Conservation (phyloP, 371 early-diverging fungal genomes). For the Apophysomyces elegans region DNA sequence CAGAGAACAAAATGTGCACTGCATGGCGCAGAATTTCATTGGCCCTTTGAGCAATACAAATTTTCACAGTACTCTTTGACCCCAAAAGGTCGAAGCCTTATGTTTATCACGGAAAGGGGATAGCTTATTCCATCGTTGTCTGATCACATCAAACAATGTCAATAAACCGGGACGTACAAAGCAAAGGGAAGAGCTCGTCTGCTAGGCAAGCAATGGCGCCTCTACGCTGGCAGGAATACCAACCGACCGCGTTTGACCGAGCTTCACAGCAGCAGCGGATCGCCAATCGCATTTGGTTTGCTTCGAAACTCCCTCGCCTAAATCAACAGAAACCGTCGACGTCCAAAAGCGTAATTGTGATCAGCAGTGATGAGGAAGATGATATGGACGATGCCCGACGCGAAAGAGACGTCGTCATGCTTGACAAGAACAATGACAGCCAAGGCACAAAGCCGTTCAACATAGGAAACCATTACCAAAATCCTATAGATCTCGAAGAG, state of each 20-base stretch:
- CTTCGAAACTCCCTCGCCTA: too few species aligned
- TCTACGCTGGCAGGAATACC: slow-evolving; percentile 5
- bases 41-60: too few species aligned
- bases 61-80: too few species aligned
- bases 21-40: too few species aligned
- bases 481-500: neutral
- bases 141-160: neutral
- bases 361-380: slow-evolving; percentile 33
- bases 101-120: too few species aligned
- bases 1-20: too few species aligned
- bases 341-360: slow-evolving; percentile 17
- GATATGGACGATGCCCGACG: neutral
- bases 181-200: neutral
- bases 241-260: neutral
- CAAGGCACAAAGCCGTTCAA: neutral
- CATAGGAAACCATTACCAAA: neutral
- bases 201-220: neutral
- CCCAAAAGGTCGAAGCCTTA: too few species aligned
- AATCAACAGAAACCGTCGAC: neutral
- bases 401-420: neutral
- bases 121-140: neutral
- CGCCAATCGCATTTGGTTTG: too few species aligned
- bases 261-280: neutral
- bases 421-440: neutral
- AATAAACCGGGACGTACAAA: neutral